Percentiles rank a stretch among this genome's conserved stretches.
Conservation (phyloP, 768 basidiomycete genomes). For the Omphalotus guepiniiformis region DNA sequence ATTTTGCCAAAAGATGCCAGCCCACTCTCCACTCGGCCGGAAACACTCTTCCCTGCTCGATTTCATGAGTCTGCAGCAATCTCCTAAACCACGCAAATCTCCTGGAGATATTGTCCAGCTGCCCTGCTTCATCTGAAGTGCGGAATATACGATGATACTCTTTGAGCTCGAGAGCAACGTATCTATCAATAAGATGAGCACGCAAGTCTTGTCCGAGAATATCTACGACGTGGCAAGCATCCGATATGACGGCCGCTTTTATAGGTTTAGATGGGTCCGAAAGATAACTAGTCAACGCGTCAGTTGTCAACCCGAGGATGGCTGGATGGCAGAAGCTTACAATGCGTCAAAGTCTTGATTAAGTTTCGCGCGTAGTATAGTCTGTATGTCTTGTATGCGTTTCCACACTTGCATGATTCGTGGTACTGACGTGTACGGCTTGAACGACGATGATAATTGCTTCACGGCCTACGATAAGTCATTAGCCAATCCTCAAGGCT, state of each 20-base stretch:
- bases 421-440: conserved; percentile 70
- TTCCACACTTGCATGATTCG: conserved; percentile 75
- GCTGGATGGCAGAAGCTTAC: conserved; percentile 46
- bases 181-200: conserved; percentile 78
- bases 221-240: conserved; percentile 88
- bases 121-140: conserved; percentile 90
- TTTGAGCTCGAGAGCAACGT: conserved; percentile 84
- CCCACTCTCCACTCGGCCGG: conserved; percentile 84
- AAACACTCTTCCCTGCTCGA: conserved; percentile 81
- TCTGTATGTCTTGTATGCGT: conserved; percentile 78
- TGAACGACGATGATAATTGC: conserved; percentile 78
- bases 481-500: background rate
- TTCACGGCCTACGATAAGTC: conserved; percentile 70
- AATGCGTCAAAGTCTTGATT: conserved; percentile 91
- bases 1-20: conserved; percentile 77
- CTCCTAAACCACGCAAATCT: conserved; percentile 96
- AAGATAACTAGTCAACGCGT: conserved; percentile 52
- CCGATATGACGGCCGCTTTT: conserved; percentile 61
- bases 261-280: conserved; percentile 70
- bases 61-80: conserved; percentile 78
- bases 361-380: conserved; percentile 72
- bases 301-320: background rate
- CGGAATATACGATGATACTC: conserved; percentile 97
- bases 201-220: conserved; percentile 84
- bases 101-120: conserved; percentile 89